phyloP scores from a whole-genome alignment of 768 basidiomycete genomes.

The Tephrocybe rancida region DNA sequence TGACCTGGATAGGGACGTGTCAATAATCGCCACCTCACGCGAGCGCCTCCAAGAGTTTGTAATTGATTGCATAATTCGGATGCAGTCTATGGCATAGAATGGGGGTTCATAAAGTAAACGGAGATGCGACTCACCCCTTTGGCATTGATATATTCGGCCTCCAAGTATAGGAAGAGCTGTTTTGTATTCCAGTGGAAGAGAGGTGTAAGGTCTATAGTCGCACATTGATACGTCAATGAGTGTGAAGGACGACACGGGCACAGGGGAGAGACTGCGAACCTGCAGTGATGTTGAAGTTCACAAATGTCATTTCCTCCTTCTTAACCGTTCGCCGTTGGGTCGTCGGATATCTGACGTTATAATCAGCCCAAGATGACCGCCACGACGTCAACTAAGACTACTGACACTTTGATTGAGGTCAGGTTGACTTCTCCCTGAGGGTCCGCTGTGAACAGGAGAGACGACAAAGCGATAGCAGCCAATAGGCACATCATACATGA shows the following conservation, averaged over 20 bases:
- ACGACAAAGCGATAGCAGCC: slow-evolving; percentile 71
- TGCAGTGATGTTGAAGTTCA: slow-evolving; percentile 80
- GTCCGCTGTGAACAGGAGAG: slow-evolving; percentile 61
- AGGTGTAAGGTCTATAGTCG: slow-evolving; percentile 66
- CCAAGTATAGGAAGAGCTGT: slow-evolving; percentile 85
- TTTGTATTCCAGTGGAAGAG: slow-evolving; percentile 98
- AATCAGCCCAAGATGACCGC: not conserved
- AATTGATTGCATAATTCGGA: not conserved
- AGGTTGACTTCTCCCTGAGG: slow-evolving; percentile 62
- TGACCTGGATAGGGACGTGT: slow-evolving; percentile 40
- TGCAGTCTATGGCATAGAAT: not conserved
- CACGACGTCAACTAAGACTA: slow-evolving; percentile 13
- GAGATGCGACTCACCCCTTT: slow-evolving; percentile 59
- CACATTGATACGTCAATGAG: not conserved
- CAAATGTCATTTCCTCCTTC: slow-evolving; percentile 77
- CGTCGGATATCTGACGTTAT: slow-evolving; percentile 40
- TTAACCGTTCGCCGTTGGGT: slow-evolving; percentile 55
- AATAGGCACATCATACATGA: slow-evolving; percentile 76
- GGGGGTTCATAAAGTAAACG: not conserved
- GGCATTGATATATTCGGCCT: slow-evolving; percentile 78
- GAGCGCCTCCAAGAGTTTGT: too few species aligned
- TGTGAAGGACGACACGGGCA: not conserved
- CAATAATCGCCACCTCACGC: not conserved
- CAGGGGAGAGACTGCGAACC: slow-evolving; percentile 43
- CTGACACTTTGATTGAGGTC: slow-evolving; percentile 78